Base-by-base conservation (phyloP, 345 rosid species). In the Aquilaria yunnanensis region DNA sequence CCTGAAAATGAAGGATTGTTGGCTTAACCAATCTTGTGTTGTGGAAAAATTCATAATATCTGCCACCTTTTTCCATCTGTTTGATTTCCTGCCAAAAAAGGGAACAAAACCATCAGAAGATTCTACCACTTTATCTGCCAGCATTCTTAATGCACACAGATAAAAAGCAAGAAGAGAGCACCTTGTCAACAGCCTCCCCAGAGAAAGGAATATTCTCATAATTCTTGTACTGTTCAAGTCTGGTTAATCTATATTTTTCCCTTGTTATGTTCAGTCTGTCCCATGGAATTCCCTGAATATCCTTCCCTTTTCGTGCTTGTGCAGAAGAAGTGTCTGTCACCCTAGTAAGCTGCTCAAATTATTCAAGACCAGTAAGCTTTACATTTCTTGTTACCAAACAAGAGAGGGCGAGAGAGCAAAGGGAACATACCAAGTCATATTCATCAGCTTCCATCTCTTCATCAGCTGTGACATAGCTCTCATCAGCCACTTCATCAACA, bases 221-320 rank as follows among this genome's bases (percentile, higher is more conserved):
- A 58, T 86, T 86, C 57, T 76, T 81, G 73, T 86, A 86, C 66
- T 79, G 92, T 66, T 83, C 83, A 60, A 86, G 77, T 75, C 92
- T 75, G 2, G 87, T 86, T 60, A 67, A 65, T 57, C 92, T 74
- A 33, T 83, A 86, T n/a, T 70, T 76, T 3, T 83, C 83, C 63
- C 89, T 72, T 5, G 83, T 74, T 56, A 79, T 75, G 61, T 73
- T 77, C 69, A 86, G 64, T 32, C 81, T 77, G 2, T 83, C 85
- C 92, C 92, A 86, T 0, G 89, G 92, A 69, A 86, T 86, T 4
- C 92, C 92, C 67, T 86, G 92, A 34, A 86, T 81, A 70, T 86
- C 92, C 49, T 81, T 81, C 4, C 89, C 92, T 2, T 67, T 67
- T 69, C 89, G 74, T 1, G 89, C 88, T 61, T 83, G 81, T 5